A percentile compares a stretch with the other conserved stretches of the same genome.
phyloP scores from a whole-genome alignment of 495 filamentous ascomycete species.

The Lentithecium fluviatile region DNA sequence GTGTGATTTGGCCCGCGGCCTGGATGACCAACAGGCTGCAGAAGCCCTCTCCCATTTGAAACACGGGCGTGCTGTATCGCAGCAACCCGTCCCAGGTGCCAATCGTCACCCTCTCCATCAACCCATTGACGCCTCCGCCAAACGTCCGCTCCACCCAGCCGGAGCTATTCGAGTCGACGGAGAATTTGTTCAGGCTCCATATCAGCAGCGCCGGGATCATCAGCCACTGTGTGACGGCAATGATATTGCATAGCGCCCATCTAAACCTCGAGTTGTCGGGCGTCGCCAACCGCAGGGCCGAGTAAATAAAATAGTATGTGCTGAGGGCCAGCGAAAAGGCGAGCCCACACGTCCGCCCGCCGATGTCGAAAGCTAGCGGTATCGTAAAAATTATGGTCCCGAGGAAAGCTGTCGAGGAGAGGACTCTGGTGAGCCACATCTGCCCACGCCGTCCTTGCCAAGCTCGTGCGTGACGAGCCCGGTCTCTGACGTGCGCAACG shows the following conservation, averaged over 20 bases:
- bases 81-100: constrained; percentile 87
- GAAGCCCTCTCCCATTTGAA: constrained; percentile 93
- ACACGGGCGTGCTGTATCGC: constrained; percentile 90
- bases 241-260: constrained; percentile 59
- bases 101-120: constrained; percentile 74
- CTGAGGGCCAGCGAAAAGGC: constrained; percentile 87
- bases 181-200: constrained; percentile 91
- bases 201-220: constrained; percentile 82
- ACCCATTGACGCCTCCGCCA: constrained; percentile 67
- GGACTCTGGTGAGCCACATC: constrained; percentile 41
- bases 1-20: constrained; percentile 88
- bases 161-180: constrained; percentile 69
- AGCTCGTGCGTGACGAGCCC: constrained; percentile 30
- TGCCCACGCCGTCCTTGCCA: constrained; percentile 28
- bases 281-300: constrained; percentile 72
- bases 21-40: constrained; percentile 96
- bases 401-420: constrained; percentile 67
- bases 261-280: constrained; percentile 76
- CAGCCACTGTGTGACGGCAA: constrained; percentile 76
- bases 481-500: constrained; percentile 27
- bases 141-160: constrained; percentile 83
- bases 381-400: constrained; percentile 86
- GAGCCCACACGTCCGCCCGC: constrained; percentile 87
- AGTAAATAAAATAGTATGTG: constrained; percentile 86
- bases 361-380: constrained; percentile 95